Conservation (phyloP, 2,329 filamentous ascomycete species). For the Tolypocladium ophioglossoides region DNA sequence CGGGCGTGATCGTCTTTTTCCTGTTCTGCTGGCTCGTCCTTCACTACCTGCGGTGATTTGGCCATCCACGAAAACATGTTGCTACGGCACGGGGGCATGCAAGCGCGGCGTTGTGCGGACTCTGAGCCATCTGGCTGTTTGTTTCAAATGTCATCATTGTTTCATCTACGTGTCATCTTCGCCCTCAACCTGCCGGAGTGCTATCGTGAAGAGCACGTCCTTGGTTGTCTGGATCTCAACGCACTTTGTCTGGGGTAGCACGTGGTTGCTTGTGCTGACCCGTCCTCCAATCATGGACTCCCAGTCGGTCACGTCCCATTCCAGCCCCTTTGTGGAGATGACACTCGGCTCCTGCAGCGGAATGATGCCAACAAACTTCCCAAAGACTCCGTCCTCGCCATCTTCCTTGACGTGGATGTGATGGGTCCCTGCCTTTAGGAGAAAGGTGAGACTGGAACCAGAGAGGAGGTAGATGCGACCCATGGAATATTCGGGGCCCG, state of each 20-base stretch:
- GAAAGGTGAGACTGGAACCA: constrained; percentile 69
- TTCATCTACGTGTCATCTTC: constrained; percentile 20
- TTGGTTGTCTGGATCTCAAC: constrained; percentile 53
- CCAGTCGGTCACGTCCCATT: constrained; percentile 88
- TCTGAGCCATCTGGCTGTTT: background rate
- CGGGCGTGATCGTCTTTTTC: constrained; percentile 77
- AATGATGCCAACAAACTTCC: constrained; percentile 74
- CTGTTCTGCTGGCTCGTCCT: constrained; percentile 85
- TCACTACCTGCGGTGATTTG: constrained; percentile 56
- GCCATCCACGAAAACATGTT: constrained; percentile 1
- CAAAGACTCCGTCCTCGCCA: constrained; percentile 45
- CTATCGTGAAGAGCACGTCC: constrained; percentile 66
- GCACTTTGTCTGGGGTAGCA: constrained; percentile 45
- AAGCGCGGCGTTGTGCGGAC: constrained; percentile 5
- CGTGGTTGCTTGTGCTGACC: constrained; percentile 74
- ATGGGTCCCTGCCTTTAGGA: constrained; percentile 62
- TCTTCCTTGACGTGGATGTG: constrained; percentile 51
- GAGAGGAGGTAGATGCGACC: constrained; percentile 70
- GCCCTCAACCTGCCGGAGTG: constrained; percentile 33
- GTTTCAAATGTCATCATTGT: background rate
- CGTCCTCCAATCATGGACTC: constrained; percentile 62
- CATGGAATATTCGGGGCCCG: constrained; percentile 32
- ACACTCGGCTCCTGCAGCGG: constrained; percentile 67
- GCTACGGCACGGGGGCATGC: constrained; percentile 1
- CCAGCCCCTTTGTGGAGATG: constrained; percentile 71